These are phyloP conservation scores for Moricandia moricandioides DNA, from an alignment of 345 rosid species.

Conservation along the genomic window DNA sequence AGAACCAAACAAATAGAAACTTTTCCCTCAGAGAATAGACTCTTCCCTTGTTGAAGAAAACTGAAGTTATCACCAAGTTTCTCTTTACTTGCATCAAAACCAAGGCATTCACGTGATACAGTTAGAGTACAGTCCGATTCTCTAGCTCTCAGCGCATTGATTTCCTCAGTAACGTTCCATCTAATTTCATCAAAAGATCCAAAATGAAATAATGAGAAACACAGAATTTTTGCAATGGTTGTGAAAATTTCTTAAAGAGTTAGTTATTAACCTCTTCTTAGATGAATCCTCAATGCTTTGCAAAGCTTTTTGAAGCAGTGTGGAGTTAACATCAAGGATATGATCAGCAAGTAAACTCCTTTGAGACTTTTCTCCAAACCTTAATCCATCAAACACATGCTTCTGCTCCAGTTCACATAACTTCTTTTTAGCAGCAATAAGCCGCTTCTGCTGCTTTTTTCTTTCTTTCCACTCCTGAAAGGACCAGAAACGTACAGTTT, in stretches of 20 bases:
- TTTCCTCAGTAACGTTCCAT: conserved; percentile 47
- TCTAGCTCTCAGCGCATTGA: conserved; percentile 39
- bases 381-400: conserved; percentile 80
- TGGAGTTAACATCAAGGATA: conserved; percentile 64
- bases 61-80: conserved; percentile 37
- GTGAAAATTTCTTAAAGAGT: not conserved
- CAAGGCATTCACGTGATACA: conserved; percentile 43
- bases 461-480: conserved; percentile 93
- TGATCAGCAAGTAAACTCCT: conserved; percentile 63
- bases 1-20: conserved; percentile 55
- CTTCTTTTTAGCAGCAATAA: conserved; percentile 85
- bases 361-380: conserved; percentile 73
- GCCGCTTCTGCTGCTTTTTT: conserved; percentile 65
- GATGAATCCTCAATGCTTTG: conserved; percentile 48
- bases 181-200: conserved; percentile 42
- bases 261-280: conserved; percentile 54
- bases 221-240: not conserved
- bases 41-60: conserved; percentile 50
- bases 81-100: conserved; percentile 41
- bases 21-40: conserved; percentile 62
- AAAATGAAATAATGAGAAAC: not conserved
- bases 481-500: not conserved
- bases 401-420: conserved; percentile 75
- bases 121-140: conserved; percentile 43
- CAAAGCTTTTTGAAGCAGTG: conserved; percentile 74